These are phyloP conservation scores for Solanum pennellii DNA, from an alignment of 257 asterid species.

Conservation along the genomic window DNA sequence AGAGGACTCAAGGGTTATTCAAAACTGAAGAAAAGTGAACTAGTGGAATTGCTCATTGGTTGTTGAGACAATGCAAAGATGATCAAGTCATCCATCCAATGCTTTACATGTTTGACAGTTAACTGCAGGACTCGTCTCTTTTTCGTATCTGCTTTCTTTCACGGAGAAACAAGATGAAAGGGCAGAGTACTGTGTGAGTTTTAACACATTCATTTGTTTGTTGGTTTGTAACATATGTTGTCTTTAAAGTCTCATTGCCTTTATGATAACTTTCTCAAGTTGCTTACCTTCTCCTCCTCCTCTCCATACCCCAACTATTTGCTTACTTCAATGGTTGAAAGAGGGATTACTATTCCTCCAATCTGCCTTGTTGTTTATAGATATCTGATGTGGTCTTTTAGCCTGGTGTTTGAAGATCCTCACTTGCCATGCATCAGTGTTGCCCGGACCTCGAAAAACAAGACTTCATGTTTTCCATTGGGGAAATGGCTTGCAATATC, in stretches of 20 bases:
- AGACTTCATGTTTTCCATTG: too few species aligned
- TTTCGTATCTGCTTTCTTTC: background rate
- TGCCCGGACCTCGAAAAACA: too few species aligned
- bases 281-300: too few species aligned
- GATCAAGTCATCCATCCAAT: background rate
- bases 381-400: too few species aligned
- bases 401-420: too few species aligned
- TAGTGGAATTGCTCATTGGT: slow-evolving; percentile 36
- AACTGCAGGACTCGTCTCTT: background rate
- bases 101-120: background rate
- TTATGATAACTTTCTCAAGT: background rate
- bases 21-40: slow-evolving; percentile 56
- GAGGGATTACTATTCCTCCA: too few species aligned
- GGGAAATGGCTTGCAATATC: too few species aligned
- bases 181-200: background rate
- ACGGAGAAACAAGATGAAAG: background rate
- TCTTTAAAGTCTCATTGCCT: background rate
- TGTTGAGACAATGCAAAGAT: background rate
- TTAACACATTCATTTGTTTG: background rate
- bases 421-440: too few species aligned
- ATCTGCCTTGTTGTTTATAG: too few species aligned
- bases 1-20: slow-evolving; percentile 67
- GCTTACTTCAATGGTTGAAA: too few species aligned
- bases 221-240: background rate
- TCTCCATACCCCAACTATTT: too few species aligned